Evolutionary conservation across 139 green algal genomes (phyloP).

Genomic region (Yamagishiella unicocca): DNA sequence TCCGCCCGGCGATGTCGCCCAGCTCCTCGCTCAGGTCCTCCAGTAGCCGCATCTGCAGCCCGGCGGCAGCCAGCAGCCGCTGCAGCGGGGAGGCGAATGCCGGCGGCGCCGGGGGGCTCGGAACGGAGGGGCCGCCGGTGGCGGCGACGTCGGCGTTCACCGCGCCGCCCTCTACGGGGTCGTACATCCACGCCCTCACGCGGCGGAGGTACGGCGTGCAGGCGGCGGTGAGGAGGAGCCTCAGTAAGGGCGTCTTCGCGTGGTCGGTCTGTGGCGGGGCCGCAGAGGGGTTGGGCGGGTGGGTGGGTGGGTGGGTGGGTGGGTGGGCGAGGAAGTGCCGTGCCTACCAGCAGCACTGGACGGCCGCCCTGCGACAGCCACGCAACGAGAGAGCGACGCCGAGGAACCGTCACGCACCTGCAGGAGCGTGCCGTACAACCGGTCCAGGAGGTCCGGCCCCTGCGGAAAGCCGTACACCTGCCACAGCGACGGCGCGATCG

Average conservation of each 20-base stretch:
- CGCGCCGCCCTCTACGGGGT: not conserved
- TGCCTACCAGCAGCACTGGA: too few species aligned
- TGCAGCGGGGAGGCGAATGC: not conserved
- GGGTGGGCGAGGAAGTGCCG: too few species aligned
- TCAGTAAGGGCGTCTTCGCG: constrained; percentile 16
- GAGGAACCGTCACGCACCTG: not conserved
- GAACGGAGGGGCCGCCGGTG: not conserved
- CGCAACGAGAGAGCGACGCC: too few species aligned
- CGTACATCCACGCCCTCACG: constrained; percentile 35
- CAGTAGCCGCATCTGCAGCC: constrained; percentile 31
- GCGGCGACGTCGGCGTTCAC: not conserved
- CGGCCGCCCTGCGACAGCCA: too few species aligned
- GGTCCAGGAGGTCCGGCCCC: constrained; percentile 22
- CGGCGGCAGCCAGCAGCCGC: constrained; percentile 17
- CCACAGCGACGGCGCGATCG: constrained; percentile 41
- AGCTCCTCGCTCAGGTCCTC: not conserved
- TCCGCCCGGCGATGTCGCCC: not conserved
- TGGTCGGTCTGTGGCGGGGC: constrained; percentile 19
- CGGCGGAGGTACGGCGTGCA: constrained; percentile 24
- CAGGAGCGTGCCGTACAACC: constrained; percentile 25
- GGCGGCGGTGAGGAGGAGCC: constrained; percentile 28
- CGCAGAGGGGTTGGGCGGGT: not conserved
- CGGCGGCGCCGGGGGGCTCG: not conserved
- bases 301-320: not conserved
- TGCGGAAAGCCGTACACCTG: constrained; percentile 35